A percentile compares a stretch with the other conserved stretches of the same genome.
Conservation (phyloP, 2,329 filamentous ascomycete genomes). For the Pseudopithomyces maydicus region DNA sequence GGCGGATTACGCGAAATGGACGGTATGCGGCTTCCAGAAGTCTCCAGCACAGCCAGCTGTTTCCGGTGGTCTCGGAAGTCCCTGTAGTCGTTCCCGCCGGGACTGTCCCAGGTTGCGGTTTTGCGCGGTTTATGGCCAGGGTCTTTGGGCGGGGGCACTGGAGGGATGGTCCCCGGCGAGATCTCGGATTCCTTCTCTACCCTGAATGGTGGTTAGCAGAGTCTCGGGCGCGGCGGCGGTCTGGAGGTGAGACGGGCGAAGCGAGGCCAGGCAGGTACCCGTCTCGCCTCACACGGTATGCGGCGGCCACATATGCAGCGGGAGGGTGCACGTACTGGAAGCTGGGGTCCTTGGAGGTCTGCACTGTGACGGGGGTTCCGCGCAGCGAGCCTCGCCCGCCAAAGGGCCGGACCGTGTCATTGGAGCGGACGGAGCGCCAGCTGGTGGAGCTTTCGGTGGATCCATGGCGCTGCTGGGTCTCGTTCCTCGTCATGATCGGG, state of each 20-base stretch:
- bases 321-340: constrained; percentile 47
- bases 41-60: constrained; percentile 71
- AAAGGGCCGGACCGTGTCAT: constrained; percentile 64
- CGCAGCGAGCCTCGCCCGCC: constrained; percentile 41
- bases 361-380: constrained; percentile 54
- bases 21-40: constrained; percentile 61
- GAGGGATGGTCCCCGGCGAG: constrained; percentile 45
- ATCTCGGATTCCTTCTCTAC: constrained; percentile 53
- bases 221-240: constrained; percentile 14
- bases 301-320: constrained; percentile 4
- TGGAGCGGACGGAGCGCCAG: constrained; percentile 68
- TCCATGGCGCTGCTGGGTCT: constrained; percentile 67
- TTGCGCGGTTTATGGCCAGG: constrained; percentile 37
- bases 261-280: constrained; percentile 25
- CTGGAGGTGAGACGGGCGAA: constrained; percentile 25
- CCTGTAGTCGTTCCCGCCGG: constrained; percentile 63
- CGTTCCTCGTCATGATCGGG: constrained; percentile 67
- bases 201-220: constrained; percentile 42
- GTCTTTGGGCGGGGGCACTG: constrained; percentile 43
- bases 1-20: constrained; percentile 64
- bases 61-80: constrained; percentile 65
- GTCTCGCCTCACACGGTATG: constrained; percentile 9
- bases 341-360: constrained; percentile 59
- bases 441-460: constrained; percentile 70
- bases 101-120: constrained; percentile 60